Evolutionary conservation across 2,329 filamentous ascomycete genomes (phyloP).

Genomic region (Diaporthe citri): DNA sequence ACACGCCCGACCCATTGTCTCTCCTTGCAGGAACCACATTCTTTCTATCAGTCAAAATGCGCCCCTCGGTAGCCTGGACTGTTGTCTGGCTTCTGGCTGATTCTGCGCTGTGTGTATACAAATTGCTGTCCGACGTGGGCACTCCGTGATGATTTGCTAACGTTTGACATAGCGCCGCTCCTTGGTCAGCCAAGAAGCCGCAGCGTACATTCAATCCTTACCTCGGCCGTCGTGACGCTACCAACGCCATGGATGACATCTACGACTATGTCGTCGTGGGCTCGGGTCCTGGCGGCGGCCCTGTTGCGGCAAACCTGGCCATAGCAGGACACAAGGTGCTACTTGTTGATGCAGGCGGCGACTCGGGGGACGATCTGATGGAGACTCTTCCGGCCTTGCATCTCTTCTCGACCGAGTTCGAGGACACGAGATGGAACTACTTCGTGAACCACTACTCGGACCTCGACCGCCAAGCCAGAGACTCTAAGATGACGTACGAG

Average conservation of each 20-base stretch:
- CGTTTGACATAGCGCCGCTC: neutral
- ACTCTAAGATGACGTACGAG: conserved; percentile 31
- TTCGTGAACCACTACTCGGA: conserved; percentile 40
- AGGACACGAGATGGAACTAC: conserved; percentile 31
- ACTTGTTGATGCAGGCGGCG: conserved; percentile 65
- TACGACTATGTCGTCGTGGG: conserved; percentile 68
- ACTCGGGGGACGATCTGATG: conserved; percentile 52
- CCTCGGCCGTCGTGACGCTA: conserved; percentile 8
- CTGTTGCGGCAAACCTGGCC: conserved; percentile 62
- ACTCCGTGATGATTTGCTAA: neutral
- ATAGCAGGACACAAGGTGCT: conserved; percentile 63
- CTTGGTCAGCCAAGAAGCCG: conserved; percentile 14
- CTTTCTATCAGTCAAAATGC: neutral
- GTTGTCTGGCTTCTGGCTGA: conserved; percentile 10
- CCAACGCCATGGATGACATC: neutral
- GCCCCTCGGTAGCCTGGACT: neutral
- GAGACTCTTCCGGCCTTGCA: conserved; percentile 45
- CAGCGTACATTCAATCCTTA: conserved; percentile 14
- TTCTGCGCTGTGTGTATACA: neutral
- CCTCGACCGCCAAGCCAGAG: conserved; percentile 36
- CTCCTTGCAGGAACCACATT: neutral
- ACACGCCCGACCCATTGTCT: conserved; percentile 16
- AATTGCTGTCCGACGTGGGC: neutral
- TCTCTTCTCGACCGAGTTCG: conserved; percentile 25
- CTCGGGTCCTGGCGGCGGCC: conserved; percentile 62